Evolutionary conservation across 257 asterid species (phyloP), one percentile per base, ranked within the genome.

Genomic region (Primulina huaijiensis): DNA sequence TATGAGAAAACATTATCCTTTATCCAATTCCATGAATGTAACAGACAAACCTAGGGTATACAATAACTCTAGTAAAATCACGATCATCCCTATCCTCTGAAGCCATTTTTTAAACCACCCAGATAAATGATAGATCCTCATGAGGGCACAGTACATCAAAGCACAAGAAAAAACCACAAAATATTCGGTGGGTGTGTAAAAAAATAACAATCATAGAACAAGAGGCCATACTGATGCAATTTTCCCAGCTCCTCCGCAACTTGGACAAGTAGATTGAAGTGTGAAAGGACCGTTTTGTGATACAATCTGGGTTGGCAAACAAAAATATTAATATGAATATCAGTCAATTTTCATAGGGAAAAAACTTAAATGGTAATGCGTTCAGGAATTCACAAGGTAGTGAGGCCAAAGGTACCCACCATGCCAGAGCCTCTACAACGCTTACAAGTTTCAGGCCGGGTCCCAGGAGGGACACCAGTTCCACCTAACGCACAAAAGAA

Each of bases 391-490:
- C 65, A 61, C 14, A 72, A 64, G 16, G 40, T 64, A 65, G 35
- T 68, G 68, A 75, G 68, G 66, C 76, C 60, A 43, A 66, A 60
- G 77, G 77, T 67, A 79, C 89, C 72, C 67, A 87, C 96, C 86
- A 77, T 78, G 74, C 97, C 97, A 62, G 96, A 83, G 72, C 97
- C 97, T 77, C 75, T 87, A 80, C 97, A 91, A 5, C 85, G 92
- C 80, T 73, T 87, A 80, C 97, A 91, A 38, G 97, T 89, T 86
- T 91, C 95, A 66, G 97, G 97, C 77, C 78, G 79, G 68, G 95
- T 84, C 74, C 97, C 97, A 31, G 97, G 92, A 80, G 97, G 96
- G 77, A 91, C 95, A 30, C 97, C 97, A 70, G 90, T 77, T 78
- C 97, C 96, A 84, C 95, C 97, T 91, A 83, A 33, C 71, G 74